Conservation (phyloP, 2,329 filamentous ascomycete genomes). For the Corniculantispora saksenae region DNA sequence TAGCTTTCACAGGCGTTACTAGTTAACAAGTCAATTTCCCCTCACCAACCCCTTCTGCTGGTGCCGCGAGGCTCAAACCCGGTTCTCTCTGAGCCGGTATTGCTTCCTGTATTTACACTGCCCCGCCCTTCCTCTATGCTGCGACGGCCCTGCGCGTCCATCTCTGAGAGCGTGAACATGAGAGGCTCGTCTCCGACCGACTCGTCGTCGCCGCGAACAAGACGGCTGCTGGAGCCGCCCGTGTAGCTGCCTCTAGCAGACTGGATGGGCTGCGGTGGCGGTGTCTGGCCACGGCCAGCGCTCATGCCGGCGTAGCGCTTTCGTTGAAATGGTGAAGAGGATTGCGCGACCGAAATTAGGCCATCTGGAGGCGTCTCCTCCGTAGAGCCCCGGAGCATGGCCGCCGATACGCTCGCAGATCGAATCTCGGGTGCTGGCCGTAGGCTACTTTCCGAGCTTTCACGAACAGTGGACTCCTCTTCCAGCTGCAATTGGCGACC, state of each 20-base stretch:
- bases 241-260: conserved; percentile 49
- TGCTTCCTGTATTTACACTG: conserved; percentile 29
- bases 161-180: conserved; percentile 73
- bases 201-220: conserved; percentile 45
- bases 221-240: conserved; percentile 42
- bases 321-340: conserved; percentile 48
- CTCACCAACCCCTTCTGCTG: conserved; percentile 40
- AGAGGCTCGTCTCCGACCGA: conserved; percentile 68
- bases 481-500: conserved; percentile 44
- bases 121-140: conserved; percentile 58
- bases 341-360: conserved; percentile 40
- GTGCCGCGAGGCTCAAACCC: conserved; percentile 42
- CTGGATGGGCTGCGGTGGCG: conserved; percentile 34
- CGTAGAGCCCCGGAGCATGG: conserved; percentile 43
- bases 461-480: conserved; percentile 31
- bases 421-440: conserved; percentile 46
- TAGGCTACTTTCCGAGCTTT: conserved; percentile 30
- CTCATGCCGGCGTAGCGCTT: conserved; percentile 48
- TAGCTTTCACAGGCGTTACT: neutral
- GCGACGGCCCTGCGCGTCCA: conserved; percentile 59
- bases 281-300: conserved; percentile 38
- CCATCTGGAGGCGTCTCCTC: conserved; percentile 50
- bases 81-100: conserved; percentile 41
- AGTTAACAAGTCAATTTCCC: neutral
- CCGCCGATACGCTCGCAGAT: conserved; percentile 39